A percentile compares a stretch with the other conserved stretches of the same genome.
phyloP scores from a whole-genome alignment of 148 eudicot species.

The Amaranthus palmeri region DNA sequence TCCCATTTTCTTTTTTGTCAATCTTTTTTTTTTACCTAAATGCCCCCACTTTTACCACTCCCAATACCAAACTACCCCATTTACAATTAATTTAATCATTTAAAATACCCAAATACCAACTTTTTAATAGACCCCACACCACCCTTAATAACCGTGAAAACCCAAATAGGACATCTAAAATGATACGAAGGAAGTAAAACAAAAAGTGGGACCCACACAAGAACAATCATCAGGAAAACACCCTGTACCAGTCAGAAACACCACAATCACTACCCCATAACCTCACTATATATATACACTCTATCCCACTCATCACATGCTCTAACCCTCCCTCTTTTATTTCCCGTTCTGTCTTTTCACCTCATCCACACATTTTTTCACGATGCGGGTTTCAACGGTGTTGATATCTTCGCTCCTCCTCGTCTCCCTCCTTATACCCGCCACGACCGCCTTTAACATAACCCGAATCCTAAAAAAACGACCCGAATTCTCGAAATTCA shows the following conservation, averaged over 20 bases:
- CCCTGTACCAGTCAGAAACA: constrained; percentile 12
- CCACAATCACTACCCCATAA: not conserved
- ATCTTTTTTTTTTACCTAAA: too few relatives aligned
- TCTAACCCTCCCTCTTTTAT: not conserved
- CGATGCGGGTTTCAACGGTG: constrained; percentile 15
- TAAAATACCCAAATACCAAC: too few relatives aligned
- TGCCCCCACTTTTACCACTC: too few relatives aligned
- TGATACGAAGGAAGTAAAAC: too few relatives aligned
- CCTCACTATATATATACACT: constrained; percentile 14
- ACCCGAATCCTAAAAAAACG: constrained; percentile 50
- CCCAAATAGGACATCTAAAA: too few relatives aligned
- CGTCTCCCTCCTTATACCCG: constrained; percentile 8
- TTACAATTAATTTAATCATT: too few relatives aligned
- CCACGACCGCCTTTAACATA: constrained; percentile 50
- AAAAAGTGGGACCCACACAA: not conserved
- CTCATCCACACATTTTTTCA: constrained; percentile 1
- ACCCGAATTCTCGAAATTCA: constrained; percentile 63
- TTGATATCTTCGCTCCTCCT: constrained; percentile 9
- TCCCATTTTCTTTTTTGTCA: too few relatives aligned
- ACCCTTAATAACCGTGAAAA: too few relatives aligned
- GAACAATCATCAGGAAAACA: constrained; percentile 5
- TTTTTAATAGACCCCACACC: too few relatives aligned
- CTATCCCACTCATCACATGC: constrained; percentile 10
- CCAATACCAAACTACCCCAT: too few relatives aligned
- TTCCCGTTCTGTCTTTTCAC: not conserved